Evolutionary conservation across 352 stramenopile species (phyloP).

Genomic region (Phytophthora tentaculata): DNA sequence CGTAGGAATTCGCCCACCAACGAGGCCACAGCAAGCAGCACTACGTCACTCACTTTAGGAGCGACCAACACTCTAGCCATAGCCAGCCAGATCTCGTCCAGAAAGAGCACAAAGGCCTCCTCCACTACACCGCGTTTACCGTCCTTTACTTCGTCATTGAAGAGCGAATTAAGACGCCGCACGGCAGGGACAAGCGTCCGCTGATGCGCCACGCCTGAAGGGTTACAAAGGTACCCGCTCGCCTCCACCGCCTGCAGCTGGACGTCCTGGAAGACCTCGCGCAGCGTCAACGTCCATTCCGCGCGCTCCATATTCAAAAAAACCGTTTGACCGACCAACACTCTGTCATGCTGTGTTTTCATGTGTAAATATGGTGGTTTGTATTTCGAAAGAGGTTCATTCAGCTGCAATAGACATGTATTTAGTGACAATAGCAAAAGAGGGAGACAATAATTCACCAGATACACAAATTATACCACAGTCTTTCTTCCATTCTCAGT

Average conservation of each 20-base stretch:
- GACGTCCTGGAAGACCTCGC: conserved; percentile 71
- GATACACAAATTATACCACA: neutral
- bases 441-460: neutral
- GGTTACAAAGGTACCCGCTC: conserved; percentile 46
- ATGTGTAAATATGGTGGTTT: neutral
- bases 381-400: neutral
- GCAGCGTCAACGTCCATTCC: conserved; percentile 65
- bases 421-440: neutral
- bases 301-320: conserved; percentile 16
- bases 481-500: no score
- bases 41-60: conserved; percentile 48
- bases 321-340: neutral
- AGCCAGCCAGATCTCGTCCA: conserved; percentile 68
- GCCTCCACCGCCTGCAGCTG: conserved; percentile 67
- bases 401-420: neutral
- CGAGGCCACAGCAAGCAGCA: conserved; percentile 54
- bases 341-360: neutral
- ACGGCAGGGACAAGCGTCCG: conserved; percentile 56
- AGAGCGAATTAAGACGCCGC: conserved; percentile 56
- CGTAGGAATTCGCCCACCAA: conserved; percentile 62
- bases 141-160: conserved; percentile 55
- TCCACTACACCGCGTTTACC: conserved; percentile 44
- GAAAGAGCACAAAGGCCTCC: conserved; percentile 64
- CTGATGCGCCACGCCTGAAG: conserved; percentile 33
- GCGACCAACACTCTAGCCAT: conserved; percentile 57